Evolutionary conservation across 2,329 filamentous ascomycete species (phyloP).

Genomic region (Fusarium luffae): DNA sequence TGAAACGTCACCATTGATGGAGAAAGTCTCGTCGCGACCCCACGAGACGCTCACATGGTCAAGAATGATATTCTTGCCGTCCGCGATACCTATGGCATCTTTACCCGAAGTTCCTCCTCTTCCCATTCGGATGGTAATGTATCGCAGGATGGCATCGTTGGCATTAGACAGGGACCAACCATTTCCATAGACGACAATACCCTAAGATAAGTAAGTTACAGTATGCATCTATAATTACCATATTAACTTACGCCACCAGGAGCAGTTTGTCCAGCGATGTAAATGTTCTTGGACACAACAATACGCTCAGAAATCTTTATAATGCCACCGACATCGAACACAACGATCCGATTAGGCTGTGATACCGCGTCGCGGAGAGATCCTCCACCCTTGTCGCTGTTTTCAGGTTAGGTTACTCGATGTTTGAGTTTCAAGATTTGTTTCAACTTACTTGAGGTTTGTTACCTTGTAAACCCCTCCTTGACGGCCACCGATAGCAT

Average conservation of each 20-base stretch:
- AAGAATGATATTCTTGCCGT: slow-evolving; percentile 65
- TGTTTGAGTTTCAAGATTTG: rapidly evolving
- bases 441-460: slow-evolving; percentile 47
- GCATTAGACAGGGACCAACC: slow-evolving; percentile 64
- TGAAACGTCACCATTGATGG: slow-evolving; percentile 58
- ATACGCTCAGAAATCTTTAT: slow-evolving; percentile 59
- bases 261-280: slow-evolving; percentile 61
- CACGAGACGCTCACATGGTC: slow-evolving; percentile 65
- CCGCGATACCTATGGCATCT: slow-evolving; percentile 64
- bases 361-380: slow-evolving; percentile 54
- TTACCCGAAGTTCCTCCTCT: slow-evolving; percentile 62
- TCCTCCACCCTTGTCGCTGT: slow-evolving; percentile 51
- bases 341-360: slow-evolving; percentile 56
- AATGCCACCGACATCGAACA: slow-evolving; percentile 60
- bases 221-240: not conserved
- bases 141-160: slow-evolving; percentile 64
- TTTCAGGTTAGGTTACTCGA: not conserved
- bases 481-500: slow-evolving; percentile 50
- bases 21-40: slow-evolving; percentile 67
- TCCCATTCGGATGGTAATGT: slow-evolving; percentile 66
- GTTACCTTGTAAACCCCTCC: slow-evolving; percentile 53
- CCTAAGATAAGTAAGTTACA: slow-evolving; percentile 33
- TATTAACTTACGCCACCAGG: slow-evolving; percentile 55
- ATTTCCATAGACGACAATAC: slow-evolving; percentile 65
- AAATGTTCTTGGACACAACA: slow-evolving; percentile 57